Evolutionary conservation across 2,329 filamentous ascomycete genomes (phyloP).

Genomic region (Fusarium lyarnte): DNA sequence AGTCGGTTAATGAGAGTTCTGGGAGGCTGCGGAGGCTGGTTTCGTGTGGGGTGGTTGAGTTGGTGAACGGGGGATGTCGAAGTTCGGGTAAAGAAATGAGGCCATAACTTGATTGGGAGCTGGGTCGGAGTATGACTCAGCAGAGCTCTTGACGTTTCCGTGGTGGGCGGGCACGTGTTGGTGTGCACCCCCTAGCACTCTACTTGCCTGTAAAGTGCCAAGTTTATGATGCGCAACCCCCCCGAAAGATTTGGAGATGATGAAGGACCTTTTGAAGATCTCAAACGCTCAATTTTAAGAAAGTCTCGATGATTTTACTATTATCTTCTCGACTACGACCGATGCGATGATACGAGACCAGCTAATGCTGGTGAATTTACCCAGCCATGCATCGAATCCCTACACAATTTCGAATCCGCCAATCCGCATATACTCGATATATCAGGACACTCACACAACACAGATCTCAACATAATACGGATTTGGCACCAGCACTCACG

Average conservation of each 20-base stretch:
- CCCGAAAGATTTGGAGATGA: conserved; percentile 24
- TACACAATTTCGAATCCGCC: conserved; percentile 25
- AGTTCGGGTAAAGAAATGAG: conserved; percentile 50
- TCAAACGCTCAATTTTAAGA: neutral
- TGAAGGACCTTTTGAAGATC: neutral
- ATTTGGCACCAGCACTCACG: conserved; percentile 23
- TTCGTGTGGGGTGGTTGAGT: conserved; percentile 40
- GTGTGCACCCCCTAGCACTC: neutral
- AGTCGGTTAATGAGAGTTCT: conserved; percentile 39
- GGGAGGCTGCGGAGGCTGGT: conserved; percentile 34
- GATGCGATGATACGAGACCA: conserved; percentile 38
- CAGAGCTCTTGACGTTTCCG: conserved; percentile 34
- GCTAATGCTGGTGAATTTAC: conserved; percentile 30
- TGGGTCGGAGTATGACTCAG: conserved; percentile 49
- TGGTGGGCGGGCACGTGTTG: conserved; percentile 37
- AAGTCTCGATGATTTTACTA: conserved; percentile 4
- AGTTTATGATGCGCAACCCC: conserved; percentile 15
- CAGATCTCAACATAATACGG: conserved; percentile 22
- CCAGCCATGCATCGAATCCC: conserved; percentile 46
- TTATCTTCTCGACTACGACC: neutral
- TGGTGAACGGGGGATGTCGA: conserved; percentile 44
- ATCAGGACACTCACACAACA: conserved; percentile 1
- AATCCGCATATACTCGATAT: conserved; percentile 11
- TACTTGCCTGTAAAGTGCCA: neutral
- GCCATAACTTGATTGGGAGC: conserved; percentile 51